phyloP scores from a whole-genome alignment of 2,329 filamentous ascomycete species.

The Scytalidium lignicola region DNA sequence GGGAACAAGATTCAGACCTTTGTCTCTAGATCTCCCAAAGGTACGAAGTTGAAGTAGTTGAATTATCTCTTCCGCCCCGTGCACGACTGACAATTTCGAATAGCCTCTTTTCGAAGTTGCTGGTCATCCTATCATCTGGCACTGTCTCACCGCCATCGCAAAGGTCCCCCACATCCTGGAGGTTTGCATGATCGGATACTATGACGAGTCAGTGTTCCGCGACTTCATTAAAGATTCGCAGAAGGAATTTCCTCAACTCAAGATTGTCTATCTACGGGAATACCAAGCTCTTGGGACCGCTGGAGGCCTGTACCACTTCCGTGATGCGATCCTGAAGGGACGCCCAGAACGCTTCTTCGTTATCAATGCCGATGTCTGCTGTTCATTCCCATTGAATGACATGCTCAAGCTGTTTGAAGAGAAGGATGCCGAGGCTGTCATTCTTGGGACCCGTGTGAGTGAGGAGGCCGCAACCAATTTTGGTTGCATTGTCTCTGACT shows the following conservation, averaged over 20 bases:
- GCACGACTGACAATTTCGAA: constrained; percentile 11
- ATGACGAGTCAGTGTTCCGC: constrained; percentile 93
- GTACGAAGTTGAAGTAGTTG: constrained; percentile 40
- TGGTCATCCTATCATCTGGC: constrained; percentile 96
- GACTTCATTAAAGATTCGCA: constrained; percentile 94
- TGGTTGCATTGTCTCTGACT: constrained; percentile 93
- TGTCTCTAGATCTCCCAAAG: constrained; percentile 95
- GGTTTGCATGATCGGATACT: constrained; percentile 98
- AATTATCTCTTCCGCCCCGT: constrained; percentile 13
- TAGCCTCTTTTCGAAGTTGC: constrained; percentile 97
- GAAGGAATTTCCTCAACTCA: constrained; percentile 78
- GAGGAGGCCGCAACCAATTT: constrained; percentile 94
- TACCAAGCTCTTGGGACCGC: constrained; percentile 95
- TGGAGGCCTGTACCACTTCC: constrained; percentile 97
- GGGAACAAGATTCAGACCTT: constrained; percentile 90
- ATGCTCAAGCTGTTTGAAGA: constrained; percentile 95
- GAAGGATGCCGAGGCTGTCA: constrained; percentile 93
- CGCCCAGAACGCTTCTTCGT: constrained; percentile 94
- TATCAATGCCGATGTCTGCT: constrained; percentile 97
- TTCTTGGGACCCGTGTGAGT: constrained; percentile 84
- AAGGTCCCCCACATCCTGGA: constrained; percentile 91
- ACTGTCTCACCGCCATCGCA: constrained; percentile 87
- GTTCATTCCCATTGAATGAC: constrained; percentile 90
- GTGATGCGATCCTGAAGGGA: constrained; percentile 96
- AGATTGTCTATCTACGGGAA: constrained; percentile 93